phyloP scores from a whole-genome alignment of 2,329 filamentous ascomycete species.

The Clonostachys byssicola region DNA sequence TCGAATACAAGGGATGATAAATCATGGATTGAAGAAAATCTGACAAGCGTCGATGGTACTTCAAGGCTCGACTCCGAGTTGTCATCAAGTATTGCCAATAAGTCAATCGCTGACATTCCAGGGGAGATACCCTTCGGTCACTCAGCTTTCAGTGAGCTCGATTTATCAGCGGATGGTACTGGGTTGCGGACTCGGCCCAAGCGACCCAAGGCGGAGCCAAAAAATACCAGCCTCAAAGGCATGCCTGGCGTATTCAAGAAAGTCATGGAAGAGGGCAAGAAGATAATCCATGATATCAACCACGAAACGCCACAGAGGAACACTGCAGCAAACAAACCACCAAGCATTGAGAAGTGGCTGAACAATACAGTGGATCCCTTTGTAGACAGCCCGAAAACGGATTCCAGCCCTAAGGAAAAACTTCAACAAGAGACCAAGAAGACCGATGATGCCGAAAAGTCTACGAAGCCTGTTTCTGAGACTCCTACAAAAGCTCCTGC shows the following conservation, averaged over 20 bases:
- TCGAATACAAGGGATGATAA: conserved; percentile 16
- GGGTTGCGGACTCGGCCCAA: conserved; percentile 30
- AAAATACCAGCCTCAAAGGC: conserved; percentile 53
- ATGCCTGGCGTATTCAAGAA: conserved; percentile 62
- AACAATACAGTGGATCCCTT: conserved; percentile 60
- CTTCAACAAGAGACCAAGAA: too few species aligned
- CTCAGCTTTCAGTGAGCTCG: conserved; percentile 63
- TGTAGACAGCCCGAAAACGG: conserved; percentile 32
- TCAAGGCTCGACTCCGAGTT: conserved; percentile 21
- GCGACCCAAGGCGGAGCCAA: conserved; percentile 40
- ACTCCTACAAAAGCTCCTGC: too few species aligned
- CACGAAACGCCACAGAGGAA: conserved; percentile 43
- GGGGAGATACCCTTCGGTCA: conserved; percentile 60
- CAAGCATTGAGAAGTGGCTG: conserved; percentile 63
- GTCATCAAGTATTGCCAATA: conserved; percentile 33
- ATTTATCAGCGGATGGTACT: conserved; percentile 46
- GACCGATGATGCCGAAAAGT: too few species aligned
- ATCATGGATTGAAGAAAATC: conserved; percentile 19
- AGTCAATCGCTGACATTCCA: conserved; percentile 50
- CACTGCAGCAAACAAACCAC: conserved; percentile 47
- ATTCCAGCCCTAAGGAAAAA: neutral
- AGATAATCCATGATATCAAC: conserved; percentile 58
- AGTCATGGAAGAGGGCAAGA: conserved; percentile 60
- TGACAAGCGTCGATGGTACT: conserved; percentile 14
- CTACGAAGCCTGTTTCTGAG: too few species aligned